Evolutionary conservation across 139 green algal genomes (phyloP).

Genomic region (Chlamydomonas sphaeroides): DNA sequence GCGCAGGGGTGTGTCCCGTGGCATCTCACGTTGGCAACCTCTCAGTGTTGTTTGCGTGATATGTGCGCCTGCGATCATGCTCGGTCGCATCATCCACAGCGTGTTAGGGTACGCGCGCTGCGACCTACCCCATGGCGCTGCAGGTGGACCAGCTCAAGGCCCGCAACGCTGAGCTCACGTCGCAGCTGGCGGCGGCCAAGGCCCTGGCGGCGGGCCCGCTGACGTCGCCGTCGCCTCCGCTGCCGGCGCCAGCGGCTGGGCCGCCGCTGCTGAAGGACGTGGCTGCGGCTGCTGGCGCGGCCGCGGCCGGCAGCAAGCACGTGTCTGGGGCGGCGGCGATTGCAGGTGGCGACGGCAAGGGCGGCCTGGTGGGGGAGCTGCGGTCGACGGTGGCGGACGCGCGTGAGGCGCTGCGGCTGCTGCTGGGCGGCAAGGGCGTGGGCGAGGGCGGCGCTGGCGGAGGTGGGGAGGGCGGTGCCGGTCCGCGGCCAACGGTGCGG

Average conservation of each 20-base stretch:
- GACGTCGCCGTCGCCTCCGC: neutral
- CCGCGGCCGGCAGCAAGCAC: too few relatives aligned
- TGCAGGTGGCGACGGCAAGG: neutral
- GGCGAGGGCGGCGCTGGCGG: neutral
- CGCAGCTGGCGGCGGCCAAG: slow-evolving; percentile 13
- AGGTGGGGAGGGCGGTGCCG: neutral
- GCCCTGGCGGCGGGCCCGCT: neutral
- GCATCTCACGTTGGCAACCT: too few relatives aligned
- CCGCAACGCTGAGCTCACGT: neutral
- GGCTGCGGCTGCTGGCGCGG: neutral
- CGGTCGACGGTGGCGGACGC: neutral
- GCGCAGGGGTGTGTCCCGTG: too few relatives aligned
- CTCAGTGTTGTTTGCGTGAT: too few relatives aligned
- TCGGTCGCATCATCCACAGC: too few relatives aligned
- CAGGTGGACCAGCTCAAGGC: slow-evolving; percentile 17
- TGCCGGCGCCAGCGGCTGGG: neutral
- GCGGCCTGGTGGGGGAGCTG: neutral
- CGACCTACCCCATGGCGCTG: neutral
- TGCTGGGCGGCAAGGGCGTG: neutral
- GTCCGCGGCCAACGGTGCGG: neutral
- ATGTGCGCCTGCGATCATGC: too few relatives aligned
- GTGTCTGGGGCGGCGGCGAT: neutral
- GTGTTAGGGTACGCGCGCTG: neutral
- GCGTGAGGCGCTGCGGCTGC: neutral
- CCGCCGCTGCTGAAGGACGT: neutral